Base-by-base conservation (phyloP, 2,329 filamentous ascomycete species). In the Fonsecaea pedrosoi region DNA sequence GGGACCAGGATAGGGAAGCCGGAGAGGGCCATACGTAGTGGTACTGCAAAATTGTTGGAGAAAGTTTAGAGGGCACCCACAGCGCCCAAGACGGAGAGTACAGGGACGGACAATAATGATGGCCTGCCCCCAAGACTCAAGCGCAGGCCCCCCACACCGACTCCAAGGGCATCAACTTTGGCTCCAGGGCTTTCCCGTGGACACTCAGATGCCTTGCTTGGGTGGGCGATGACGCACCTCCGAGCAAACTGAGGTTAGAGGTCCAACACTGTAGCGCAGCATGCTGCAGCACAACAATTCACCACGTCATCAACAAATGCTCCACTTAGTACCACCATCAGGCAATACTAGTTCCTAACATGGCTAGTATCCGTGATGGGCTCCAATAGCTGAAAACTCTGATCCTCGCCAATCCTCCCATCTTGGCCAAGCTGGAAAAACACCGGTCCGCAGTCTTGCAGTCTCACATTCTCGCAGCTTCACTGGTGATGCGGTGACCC, bases 311-410 rank as follows among this genome's bases (percentile, higher is more conserved):
- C 57, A 60, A 13, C 15, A 6, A 8, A 5, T 48, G 10, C n/a
- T 40, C 57, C 57, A 60, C 57, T 50, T 60, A 32, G 30, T 32
- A 1, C 30, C 30, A 32, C 30, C 30, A 0, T 32, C 10, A 18
- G 18, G 8, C n/a, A 45, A 21, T 35, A 2, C 0, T 35, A 54
- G 55, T n/a, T 1, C 66, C 35, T 2, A 4, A 60, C 18, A 35
- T 12, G 30, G 60, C 35, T 69, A 66, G 60, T 12, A 30, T 4
- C 34, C 56, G 48, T 13, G 21, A 7, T 57, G 32, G 57, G 37
- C 25, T 40, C 10, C 40, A 61, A 62, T 69, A 69, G 67, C 64
- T 12, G 30, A 4, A 42, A 66, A 69, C 56, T 54, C 38, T 66
- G 32, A 54, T 32, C 32, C 57, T 53, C 15, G 21, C 55, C 59